Conservation (phyloP, 148 eudicot genomes). For the Rhododendron ferrugineum region DNA sequence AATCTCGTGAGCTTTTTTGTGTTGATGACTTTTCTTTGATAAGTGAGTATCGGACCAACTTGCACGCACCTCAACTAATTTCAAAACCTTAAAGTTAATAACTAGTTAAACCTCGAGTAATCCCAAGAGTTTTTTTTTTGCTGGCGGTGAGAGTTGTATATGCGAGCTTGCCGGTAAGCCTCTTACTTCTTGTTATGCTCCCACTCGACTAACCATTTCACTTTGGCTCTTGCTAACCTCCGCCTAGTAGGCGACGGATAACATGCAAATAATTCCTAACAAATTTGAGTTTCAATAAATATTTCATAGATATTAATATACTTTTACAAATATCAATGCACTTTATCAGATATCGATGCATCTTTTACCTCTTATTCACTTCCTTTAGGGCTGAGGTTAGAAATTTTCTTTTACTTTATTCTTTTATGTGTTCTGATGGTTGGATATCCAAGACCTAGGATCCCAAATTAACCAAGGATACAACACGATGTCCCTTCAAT, state of each 20-base stretch:
- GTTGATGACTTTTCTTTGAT: neutral
- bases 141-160: neutral
- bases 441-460: slow-evolving; percentile 7
- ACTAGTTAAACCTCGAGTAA: neutral
- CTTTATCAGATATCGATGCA: neutral
- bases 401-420: neutral
- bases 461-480: neutral
- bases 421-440: neutral
- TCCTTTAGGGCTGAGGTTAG: neutral
- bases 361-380: too few relatives aligned
- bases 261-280: neutral
- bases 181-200: neutral
- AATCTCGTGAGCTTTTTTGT: neutral
- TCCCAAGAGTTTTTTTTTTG: neutral
- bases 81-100: neutral
- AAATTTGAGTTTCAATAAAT: too few relatives aligned
- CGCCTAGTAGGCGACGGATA: neutral
- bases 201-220: neutral
- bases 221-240: neutral
- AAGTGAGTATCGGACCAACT: neutral
- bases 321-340: neutral
- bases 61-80: neutral
- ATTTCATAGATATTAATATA: too few relatives aligned
- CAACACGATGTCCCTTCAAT: neutral
- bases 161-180: neutral